Conservation (phyloP, 1,284 basidiomycete genomes). For the Schizophyllum amplum region DNA sequence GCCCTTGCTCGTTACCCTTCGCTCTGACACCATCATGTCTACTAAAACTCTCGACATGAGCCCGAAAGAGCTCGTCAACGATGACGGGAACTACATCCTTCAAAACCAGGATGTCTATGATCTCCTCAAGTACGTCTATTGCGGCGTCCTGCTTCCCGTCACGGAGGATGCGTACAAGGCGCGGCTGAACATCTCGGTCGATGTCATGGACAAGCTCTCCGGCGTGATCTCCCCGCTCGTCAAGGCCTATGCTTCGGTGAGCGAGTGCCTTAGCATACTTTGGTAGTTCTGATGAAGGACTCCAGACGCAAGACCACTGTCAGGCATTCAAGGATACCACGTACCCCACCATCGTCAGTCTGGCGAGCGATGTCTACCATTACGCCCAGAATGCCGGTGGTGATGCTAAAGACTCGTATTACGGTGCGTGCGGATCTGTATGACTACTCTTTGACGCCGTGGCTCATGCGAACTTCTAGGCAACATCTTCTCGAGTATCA, state of each 20-base stretch:
- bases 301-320: background rate
- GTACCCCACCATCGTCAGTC: background rate
- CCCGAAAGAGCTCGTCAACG: background rate
- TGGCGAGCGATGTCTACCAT: background rate
- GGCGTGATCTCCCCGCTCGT: background rate
- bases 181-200: background rate
- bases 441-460: no score
- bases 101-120: background rate
- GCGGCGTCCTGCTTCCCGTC: background rate
- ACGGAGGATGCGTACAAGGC: background rate
- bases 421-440: background rate
- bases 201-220: background rate
- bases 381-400: background rate
- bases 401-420: background rate
- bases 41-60: no score
- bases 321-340: background rate
- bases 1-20: background rate
- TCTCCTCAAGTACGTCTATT: background rate
- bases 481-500: background rate
- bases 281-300: no score
- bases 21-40: background rate
- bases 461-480: no score
- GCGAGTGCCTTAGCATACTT: background rate
- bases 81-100: background rate
- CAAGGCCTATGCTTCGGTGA: background rate